Conservation (phyloP, 495 filamentous ascomycete genomes). For the Xylaria telfairii region DNA sequence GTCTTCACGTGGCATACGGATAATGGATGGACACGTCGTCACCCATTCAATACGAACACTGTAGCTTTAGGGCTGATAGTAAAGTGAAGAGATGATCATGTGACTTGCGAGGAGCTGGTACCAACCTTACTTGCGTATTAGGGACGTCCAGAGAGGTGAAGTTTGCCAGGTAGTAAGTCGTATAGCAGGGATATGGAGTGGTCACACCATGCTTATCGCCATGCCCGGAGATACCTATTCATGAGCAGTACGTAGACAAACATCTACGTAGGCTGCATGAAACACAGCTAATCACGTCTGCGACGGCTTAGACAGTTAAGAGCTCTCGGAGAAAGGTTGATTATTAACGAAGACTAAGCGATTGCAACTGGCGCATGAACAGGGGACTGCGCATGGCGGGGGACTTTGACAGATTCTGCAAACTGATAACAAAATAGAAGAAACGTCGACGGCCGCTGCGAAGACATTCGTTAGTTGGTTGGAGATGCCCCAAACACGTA, state of each 20-base stretch:
- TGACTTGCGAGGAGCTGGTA: not conserved
- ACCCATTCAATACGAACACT: not conserved
- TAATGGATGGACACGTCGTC: not conserved
- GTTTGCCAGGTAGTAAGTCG: not conserved
- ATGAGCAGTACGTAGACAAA: not conserved
- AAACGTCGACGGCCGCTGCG: not conserved
- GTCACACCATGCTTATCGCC: not conserved
- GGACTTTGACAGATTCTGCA: not conserved
- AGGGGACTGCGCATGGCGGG: not conserved
- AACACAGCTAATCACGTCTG: not conserved
- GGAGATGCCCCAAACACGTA: not conserved
- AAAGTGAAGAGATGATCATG: not conserved
- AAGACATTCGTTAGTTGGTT: not conserved
- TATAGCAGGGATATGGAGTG: not conserved
- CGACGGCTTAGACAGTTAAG: not conserved
- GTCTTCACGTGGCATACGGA: not conserved
- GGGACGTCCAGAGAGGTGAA: not conserved
- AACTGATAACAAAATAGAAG: not conserved
- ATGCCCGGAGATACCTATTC: not conserved
- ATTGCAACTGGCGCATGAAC: conserved; percentile 4
- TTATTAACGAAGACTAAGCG: conserved; percentile 7
- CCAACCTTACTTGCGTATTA: not conserved
- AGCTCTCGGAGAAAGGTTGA: not conserved
- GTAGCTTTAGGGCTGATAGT: not conserved
- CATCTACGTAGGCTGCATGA: not conserved